A percentile compares a stretch with the other conserved stretches of the same genome.
Conservation (phyloP, 2,329 filamentous ascomycete species). For the Diaporthe vexans region DNA sequence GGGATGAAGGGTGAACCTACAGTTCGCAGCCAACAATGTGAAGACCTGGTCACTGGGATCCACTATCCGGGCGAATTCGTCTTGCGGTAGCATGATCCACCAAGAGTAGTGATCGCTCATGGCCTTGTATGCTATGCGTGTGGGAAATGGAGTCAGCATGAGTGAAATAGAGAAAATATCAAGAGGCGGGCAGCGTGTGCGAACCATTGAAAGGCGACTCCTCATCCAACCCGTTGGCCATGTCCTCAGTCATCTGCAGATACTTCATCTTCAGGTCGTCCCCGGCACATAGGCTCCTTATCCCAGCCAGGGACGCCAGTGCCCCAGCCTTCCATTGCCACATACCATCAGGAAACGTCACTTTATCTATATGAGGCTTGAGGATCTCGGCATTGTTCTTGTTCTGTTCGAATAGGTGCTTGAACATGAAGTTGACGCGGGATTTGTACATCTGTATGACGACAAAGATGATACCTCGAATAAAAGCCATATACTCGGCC, state of each 20-base stretch:
- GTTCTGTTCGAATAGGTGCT: conserved; percentile 58
- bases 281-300: conserved; percentile 59
- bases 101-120: conserved; percentile 66
- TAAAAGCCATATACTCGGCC: conserved; percentile 73
- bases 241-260: conserved; percentile 58
- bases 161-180: background rate
- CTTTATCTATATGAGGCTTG: conserved; percentile 58
- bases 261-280: conserved; percentile 62
- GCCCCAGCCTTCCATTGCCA: conserved; percentile 63
- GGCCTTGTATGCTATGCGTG: conserved; percentile 61
- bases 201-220: conserved; percentile 66
- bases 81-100: conserved; percentile 71
- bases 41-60: conserved; percentile 61
- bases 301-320: conserved; percentile 55
- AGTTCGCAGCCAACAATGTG: conserved; percentile 65
- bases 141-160: background rate
- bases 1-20: conserved; percentile 43
- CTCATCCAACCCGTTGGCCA: conserved; percentile 65
- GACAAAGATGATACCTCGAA: conserved; percentile 69
- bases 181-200: conserved; percentile 35
- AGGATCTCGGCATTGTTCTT: conserved; percentile 54
- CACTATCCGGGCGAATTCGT: conserved; percentile 64
- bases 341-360: conserved; percentile 58
- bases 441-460: conserved; percentile 66
- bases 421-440: conserved; percentile 64